phyloP scores from a whole-genome alignment of 176 grass and related monocot species.

The Zoysia japonica region DNA sequence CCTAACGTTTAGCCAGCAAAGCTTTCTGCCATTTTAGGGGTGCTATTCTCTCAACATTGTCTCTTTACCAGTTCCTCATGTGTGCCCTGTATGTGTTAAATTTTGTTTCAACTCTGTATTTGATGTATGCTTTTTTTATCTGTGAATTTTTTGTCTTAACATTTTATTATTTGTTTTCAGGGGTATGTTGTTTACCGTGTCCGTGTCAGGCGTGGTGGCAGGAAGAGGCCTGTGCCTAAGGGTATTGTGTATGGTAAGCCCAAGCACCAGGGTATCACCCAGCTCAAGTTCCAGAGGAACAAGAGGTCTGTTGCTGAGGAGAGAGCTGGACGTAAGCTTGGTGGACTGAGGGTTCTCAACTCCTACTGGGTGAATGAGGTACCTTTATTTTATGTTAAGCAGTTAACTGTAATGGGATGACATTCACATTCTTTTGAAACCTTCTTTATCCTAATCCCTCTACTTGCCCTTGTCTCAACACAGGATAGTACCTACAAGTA shows the following conservation, averaged over 20 bases:
- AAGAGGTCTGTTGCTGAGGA: conserved; percentile 93
- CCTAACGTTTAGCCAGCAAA: not conserved
- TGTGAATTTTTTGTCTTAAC: not conserved
- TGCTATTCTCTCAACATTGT: not conserved
- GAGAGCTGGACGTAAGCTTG: conserved; percentile 77
- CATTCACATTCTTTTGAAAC: rapidly evolving
- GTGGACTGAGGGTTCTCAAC: conserved; percentile 85
- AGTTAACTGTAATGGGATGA: not conserved
- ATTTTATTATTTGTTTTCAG: conserved; percentile 17
- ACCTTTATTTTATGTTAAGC: not conserved
- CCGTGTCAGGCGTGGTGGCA: conserved; percentile 70
- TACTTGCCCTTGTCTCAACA: not conserved
- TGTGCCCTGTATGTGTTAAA: not conserved
- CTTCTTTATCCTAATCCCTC: not conserved
- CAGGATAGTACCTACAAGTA: conserved; percentile 75
- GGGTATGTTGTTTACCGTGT: conserved; percentile 68
- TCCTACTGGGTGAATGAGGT: conserved; percentile 97
- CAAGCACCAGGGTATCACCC: conserved; percentile 90
- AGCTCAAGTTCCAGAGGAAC: conserved; percentile 95
- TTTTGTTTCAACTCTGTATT: not conserved
- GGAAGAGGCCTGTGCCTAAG: conserved; percentile 84
- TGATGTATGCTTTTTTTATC: not conserved
- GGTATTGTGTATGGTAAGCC: conserved; percentile 95
- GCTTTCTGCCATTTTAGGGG: too few species aligned
- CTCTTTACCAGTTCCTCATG: not conserved